Conservation (phyloP, 306 rosid genomes). For the Glycine soja region DNA sequence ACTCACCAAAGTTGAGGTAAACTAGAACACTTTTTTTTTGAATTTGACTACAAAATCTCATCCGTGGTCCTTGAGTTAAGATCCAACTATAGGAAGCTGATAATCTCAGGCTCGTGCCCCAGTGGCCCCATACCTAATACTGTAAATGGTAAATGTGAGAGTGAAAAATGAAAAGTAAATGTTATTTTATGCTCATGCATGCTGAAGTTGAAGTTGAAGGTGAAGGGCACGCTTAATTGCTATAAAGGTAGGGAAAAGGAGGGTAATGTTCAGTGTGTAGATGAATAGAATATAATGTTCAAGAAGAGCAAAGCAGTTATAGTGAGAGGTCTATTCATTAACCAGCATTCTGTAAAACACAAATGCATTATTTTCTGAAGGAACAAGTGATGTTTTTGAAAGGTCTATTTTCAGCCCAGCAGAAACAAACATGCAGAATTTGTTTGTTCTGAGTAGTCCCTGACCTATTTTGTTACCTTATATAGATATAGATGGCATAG, state of each 20-base stretch:
- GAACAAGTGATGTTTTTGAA: slow-evolving; percentile 50
- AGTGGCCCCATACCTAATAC: neutral
- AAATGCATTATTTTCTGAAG: slow-evolving; percentile 47
- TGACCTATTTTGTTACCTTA: slow-evolving; percentile 51
- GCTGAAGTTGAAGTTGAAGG: neutral
- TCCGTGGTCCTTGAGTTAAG: neutral
- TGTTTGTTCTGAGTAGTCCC: slow-evolving; percentile 52
- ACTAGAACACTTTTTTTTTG: neutral
- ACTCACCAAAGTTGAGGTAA: slow-evolving; percentile 3
- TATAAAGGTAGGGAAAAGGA: slow-evolving; percentile 18
- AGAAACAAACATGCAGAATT: slow-evolving; percentile 43
- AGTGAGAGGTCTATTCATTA: slow-evolving; percentile 59
- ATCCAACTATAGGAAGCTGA: slow-evolving; percentile 2
- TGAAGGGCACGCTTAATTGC: slow-evolving; percentile 1
- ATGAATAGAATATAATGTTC: neutral
- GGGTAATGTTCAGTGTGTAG: slow-evolving; percentile 2
- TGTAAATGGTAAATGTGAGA: neutral
- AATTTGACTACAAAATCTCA: neutral
- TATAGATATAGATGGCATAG: slow-evolving; percentile 30
- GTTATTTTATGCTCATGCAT: neutral
- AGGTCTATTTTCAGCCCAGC: slow-evolving; percentile 63
- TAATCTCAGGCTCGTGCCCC: neutral
- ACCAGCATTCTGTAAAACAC: slow-evolving; percentile 43
- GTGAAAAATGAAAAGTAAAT: neutral
- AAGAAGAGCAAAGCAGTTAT: neutral